Evolutionary conservation across 306 rosid species (phyloP).

Genomic region (Rosa multiflora): DNA sequence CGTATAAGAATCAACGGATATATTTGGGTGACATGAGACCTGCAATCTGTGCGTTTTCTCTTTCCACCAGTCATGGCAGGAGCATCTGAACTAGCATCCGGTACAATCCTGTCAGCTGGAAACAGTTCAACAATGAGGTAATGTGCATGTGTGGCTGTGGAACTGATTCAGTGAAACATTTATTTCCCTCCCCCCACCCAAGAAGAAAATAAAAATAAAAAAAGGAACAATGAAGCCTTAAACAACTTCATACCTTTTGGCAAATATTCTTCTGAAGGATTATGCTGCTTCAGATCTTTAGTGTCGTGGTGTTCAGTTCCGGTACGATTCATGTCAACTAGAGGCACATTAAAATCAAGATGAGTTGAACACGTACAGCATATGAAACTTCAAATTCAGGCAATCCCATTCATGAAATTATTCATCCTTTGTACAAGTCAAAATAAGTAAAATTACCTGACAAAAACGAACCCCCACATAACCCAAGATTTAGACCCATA

Average conservation of each 20-base stretch:
- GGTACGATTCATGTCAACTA: slow-evolving; percentile 43
- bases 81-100: slow-evolving; percentile 40
- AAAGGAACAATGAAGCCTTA: slow-evolving; percentile 14
- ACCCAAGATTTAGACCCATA: slow-evolving; percentile 75
- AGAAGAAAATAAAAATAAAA: background rate
- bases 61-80: slow-evolving; percentile 46
- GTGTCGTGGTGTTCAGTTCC: slow-evolving; percentile 41
- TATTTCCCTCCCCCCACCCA: slow-evolving; percentile 19
- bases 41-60: slow-evolving; percentile 60
- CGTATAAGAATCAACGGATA: slow-evolving; percentile 15
- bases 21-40: slow-evolving; percentile 51
- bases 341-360: slow-evolving; percentile 37
- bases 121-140: slow-evolving; percentile 38
- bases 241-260: slow-evolving; percentile 44
- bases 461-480: slow-evolving; percentile 60
- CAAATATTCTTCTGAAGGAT: slow-evolving; percentile 33
- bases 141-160: slow-evolving; percentile 8
- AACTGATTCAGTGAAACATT: slow-evolving; percentile 6
- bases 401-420: slow-evolving; percentile 22
- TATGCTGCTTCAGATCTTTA: slow-evolving; percentile 35
- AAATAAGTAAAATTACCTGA: slow-evolving; percentile 48
- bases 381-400: background rate
- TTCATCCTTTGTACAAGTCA: background rate
- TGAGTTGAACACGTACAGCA: slow-evolving; percentile 13
- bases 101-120: slow-evolving; percentile 55